These are phyloP conservation scores for Hamigera avellanea DNA, from an alignment of 495 filamentous ascomycete genomes.

Conservation along the genomic window DNA sequence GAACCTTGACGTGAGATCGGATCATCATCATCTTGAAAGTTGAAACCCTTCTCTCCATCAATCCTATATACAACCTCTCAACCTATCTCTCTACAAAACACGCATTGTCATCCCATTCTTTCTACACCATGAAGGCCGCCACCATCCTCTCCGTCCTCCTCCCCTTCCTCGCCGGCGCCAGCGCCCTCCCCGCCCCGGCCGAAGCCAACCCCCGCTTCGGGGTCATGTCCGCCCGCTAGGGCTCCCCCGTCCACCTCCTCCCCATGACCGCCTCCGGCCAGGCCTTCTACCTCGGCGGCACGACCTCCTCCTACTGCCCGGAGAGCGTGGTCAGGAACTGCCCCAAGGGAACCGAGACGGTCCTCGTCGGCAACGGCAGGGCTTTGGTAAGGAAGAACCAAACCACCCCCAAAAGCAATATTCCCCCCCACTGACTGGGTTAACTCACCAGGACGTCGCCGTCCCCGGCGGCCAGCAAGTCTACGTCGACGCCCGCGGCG, in stretches of 20 bases:
- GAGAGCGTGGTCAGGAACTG: conserved; percentile 10
- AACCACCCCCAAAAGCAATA: neutral
- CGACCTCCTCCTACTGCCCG: conserved; percentile 20
- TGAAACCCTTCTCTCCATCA: no score
- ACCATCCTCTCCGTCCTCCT: neutral
- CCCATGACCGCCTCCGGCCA: conserved; percentile 19
- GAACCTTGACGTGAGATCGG: no score
- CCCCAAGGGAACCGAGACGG: conserved; percentile 21
- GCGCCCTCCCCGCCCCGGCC: neutral
- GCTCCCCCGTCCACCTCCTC: conserved; percentile 21
- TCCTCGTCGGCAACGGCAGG: conserved; percentile 13
- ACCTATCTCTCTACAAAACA: no score
- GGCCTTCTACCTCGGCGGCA: conserved; percentile 23
- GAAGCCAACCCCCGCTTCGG: conserved; percentile 9
- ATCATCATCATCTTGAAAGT: no score
- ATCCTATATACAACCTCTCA: no score
- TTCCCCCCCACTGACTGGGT: neutral
- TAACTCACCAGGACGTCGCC: conserved; percentile 21
- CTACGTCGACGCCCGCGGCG: conserved; percentile 43
- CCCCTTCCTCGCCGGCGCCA: neutral
- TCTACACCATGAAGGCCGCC: no score
- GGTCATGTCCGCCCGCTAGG: conserved; percentile 22
- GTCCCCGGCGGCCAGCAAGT: conserved; percentile 53
- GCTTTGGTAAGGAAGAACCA: conserved; percentile 4
- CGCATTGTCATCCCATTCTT: no score